Base-by-base conservation (phyloP, 2,329 filamentous ascomycete species). In the Pyricularia grisea region DNA sequence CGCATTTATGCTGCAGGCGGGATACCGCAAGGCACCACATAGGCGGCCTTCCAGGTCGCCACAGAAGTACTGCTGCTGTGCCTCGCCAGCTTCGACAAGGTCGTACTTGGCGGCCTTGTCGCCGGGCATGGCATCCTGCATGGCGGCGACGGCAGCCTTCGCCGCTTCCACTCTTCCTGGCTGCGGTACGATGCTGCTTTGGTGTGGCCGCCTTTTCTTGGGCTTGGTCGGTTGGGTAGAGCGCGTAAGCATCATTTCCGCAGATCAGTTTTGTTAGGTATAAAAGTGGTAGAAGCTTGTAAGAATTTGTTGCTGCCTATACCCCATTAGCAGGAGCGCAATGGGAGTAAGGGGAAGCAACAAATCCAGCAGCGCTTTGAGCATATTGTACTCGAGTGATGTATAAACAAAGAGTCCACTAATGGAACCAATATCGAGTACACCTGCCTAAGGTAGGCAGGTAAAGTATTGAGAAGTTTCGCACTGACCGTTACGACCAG, bases 401-500 rank as follows among this genome's bases (percentile, higher is more conserved):
- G 27, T 27, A 27, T 27, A 27, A 27, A 27, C 28, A 17, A 6
- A 33, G 27, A 33, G 3, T 23, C 58, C 1, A 1, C 1, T 1
- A 5, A 31, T 65, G 9, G 30, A 31, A 31, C 9, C 30, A 31
- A 31, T 3, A 31, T 6, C 27, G 6, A 31, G 5, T 31, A 10
- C 9, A 31, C 6, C 30, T 6, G 30, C 9, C 30, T 31, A n/a
- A n/a, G n/a, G n/a, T n/a, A 31, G 30, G 1, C 9, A 31, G 3
- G 31, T 33, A 33, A 33, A 11, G 31, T 11, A 33, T 33, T 4
- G 20, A 50, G 17, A 28, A 7, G n/a, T 23, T 12, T 27, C 10
- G 3, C 3, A 55, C 42, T 23, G 77, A 77, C 82, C 83, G 71
- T 85, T 85, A 72, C 88, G 80, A 17, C 88, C 88, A 0, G 88